Conservation (phyloP, 2,329 filamentous ascomycete species). For the Paraphaeosphaeria sporulosa region DNA sequence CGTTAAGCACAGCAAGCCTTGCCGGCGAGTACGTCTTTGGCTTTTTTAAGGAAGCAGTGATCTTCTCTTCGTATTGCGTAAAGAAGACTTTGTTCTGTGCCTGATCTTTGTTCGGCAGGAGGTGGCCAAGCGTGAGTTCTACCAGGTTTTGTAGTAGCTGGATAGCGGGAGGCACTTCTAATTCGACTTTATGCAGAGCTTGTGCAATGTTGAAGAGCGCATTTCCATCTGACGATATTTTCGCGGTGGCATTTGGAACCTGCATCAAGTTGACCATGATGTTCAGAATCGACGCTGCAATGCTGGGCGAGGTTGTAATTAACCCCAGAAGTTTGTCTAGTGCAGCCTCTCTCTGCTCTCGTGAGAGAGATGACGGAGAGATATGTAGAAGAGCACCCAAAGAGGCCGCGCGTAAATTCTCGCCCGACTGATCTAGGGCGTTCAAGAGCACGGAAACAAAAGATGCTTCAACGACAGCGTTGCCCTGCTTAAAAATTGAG, state of each 20-base stretch:
- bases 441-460: constrained; percentile 31
- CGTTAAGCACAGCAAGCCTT: constrained; percentile 36
- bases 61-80: constrained; percentile 32
- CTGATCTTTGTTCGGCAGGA: constrained; percentile 45
- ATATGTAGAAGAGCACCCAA: constrained; percentile 32
- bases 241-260: constrained; percentile 46
- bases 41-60: constrained; percentile 30
- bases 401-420: constrained; percentile 19
- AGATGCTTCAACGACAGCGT: constrained; percentile 25
- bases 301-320: constrained; percentile 17
- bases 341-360: constrained; percentile 42
- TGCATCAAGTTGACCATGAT: constrained; percentile 44
- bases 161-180: constrained; percentile 23
- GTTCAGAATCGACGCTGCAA: constrained; percentile 26
- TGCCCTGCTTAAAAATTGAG: constrained; percentile 31
- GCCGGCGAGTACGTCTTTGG: constrained; percentile 30
- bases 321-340: constrained; percentile 38
- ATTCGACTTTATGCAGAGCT: constrained; percentile 26
- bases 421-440: constrained; percentile 19
- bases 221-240: constrained; percentile 35
- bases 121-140: constrained; percentile 35
- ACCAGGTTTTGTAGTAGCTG: constrained; percentile 37
- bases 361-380: constrained; percentile 33
- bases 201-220: constrained; percentile 39
- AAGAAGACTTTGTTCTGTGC: constrained; percentile 42